Evolutionary conservation across 2,329 filamentous ascomycete genomes (phyloP).

Genomic region (Ophiocordyceps camponoti-leonardi): DNA sequence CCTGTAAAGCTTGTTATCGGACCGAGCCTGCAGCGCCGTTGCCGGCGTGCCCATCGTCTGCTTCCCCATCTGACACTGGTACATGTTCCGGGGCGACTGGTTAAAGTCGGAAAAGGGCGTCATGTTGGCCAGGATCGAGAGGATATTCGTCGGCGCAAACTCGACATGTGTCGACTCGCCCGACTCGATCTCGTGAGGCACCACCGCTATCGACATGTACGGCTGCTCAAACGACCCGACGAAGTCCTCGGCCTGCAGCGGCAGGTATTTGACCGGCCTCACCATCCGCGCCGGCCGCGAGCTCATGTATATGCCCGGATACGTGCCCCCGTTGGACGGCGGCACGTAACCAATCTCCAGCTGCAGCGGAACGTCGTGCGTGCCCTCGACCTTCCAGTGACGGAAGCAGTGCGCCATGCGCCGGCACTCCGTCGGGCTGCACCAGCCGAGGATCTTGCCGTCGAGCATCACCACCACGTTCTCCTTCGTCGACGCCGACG

Average conservation of each 20-base stretch:
- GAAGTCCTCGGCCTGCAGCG: constrained; percentile 69
- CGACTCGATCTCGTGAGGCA: constrained; percentile 74
- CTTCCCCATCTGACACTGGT: constrained; percentile 98
- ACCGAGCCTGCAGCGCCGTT: constrained; percentile 67
- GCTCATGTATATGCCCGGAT: constrained; percentile 89
- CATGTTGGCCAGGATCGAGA: constrained; percentile 96
- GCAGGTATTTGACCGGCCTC: constrained; percentile 80
- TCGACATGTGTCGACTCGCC: constrained; percentile 88
- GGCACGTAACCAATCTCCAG: constrained; percentile 90
- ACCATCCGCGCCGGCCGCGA: constrained; percentile 76
- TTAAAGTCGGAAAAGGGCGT: constrained; percentile 98
- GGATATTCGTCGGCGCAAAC: constrained; percentile 84
- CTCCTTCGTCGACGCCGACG: constrained; percentile 64
- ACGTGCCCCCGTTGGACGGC: constrained; percentile 77
- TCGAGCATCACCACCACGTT: constrained; percentile 83
- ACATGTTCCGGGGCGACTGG: constrained; percentile 98
- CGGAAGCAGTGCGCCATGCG: constrained; percentile 73
- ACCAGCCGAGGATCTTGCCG: constrained; percentile 80
- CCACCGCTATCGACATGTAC: constrained; percentile 93
- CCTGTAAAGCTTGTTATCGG: constrained; percentile 93
- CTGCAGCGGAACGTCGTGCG: constrained; percentile 60
- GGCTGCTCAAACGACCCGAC: constrained; percentile 92
- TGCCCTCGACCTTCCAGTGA: constrained; percentile 88
- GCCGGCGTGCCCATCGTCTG: constrained; percentile 97
- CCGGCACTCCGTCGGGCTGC: constrained; percentile 65